Percentiles rank a stretch among this genome's conserved stretches.
Evolutionary conservation across 1,139 yeast species (phyloP).

Genomic region (Suhomyces bokatorum): DNA sequence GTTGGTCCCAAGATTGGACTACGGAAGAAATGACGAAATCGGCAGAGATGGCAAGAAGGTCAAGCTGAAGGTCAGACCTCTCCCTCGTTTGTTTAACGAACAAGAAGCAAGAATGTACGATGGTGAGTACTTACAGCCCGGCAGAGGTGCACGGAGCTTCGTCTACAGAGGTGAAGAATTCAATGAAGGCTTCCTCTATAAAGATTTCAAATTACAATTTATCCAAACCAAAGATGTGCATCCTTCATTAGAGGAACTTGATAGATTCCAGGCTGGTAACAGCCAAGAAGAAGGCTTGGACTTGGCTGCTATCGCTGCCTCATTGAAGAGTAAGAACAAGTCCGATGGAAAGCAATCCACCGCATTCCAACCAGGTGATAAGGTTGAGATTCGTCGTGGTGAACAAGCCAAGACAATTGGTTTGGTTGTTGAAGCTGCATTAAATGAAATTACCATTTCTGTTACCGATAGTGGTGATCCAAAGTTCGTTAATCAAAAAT

Average conservation of each 20-base stretch:
- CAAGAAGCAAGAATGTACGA: slow-evolving; percentile 60
- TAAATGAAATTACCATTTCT: slow-evolving; percentile 62
- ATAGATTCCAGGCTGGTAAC: slow-evolving; percentile 70
- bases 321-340: slow-evolving; percentile 60
- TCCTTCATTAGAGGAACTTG: slow-evolving; percentile 87
- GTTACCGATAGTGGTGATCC: slow-evolving; percentile 55
- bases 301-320: slow-evolving; percentile 79
- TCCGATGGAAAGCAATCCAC: slow-evolving; percentile 37
- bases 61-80: slow-evolving; percentile 67
- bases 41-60: slow-evolving; percentile 57
- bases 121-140: slow-evolving; percentile 60
- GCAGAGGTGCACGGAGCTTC: slow-evolving; percentile 75
- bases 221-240: slow-evolving; percentile 81
- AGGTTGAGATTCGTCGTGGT: slow-evolving; percentile 88
- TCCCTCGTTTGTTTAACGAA: slow-evolving; percentile 81
- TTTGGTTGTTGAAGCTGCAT: slow-evolving; percentile 65
- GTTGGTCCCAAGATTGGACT: slow-evolving; percentile 90
- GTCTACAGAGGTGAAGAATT: slow-evolving; percentile 86
- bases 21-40: slow-evolving; percentile 66
- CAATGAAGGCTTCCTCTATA: slow-evolving; percentile 80
- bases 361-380: slow-evolving; percentile 88
- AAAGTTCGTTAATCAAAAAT: slow-evolving; percentile 47
- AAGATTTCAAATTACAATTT: slow-evolving; percentile 81
- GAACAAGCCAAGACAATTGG: slow-evolving; percentile 93
- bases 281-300: slow-evolving; percentile 80